Evolutionary conservation across 2,329 filamentous ascomycete genomes (phyloP).

Genomic region (Penicillium olsonii): DNA sequence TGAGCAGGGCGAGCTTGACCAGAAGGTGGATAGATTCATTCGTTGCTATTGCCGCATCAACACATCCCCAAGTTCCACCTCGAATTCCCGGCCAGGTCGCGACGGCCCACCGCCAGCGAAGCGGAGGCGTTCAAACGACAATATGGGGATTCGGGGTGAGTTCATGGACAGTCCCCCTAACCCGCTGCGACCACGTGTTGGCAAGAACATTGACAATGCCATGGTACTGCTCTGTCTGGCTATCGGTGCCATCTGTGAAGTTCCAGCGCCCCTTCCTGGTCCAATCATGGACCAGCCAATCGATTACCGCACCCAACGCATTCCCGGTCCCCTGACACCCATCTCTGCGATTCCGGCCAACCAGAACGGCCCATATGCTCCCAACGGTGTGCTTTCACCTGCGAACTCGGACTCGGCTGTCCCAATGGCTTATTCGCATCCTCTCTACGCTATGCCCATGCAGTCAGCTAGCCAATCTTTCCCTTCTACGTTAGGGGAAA

Average conservation of each 20-base stretch:
- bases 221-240: constrained; percentile 81
- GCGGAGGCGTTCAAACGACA: constrained; percentile 41
- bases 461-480: constrained; percentile 18
- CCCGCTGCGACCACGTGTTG: constrained; percentile 31
- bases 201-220: constrained; percentile 72
- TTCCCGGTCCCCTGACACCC: constrained; percentile 24
- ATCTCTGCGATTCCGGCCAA: not conserved
- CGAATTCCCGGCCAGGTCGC: constrained; percentile 9
- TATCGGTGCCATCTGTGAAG: constrained; percentile 77
- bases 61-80: constrained; percentile 4
- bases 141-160: constrained; percentile 26
- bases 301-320: constrained; percentile 31
- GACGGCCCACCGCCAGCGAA: constrained; percentile 36
- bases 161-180: constrained; percentile 11
- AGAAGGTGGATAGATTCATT: constrained; percentile 56
- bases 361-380: constrained; percentile 7
- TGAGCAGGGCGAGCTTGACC: constrained; percentile 54
- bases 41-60: constrained; percentile 45
- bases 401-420: constrained; percentile 28
- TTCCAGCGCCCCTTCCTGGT: constrained; percentile 51
- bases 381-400: constrained; percentile 30
- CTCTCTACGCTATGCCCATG: constrained; percentile 21
- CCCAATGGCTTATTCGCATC: constrained; percentile 22
- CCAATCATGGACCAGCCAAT: constrained; percentile 50
- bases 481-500: constrained; percentile 15